A percentile compares a stretch with the other conserved stretches of the same genome.
Conservation (phyloP, 2,329 filamentous ascomycete species). For the Diaporthe destruens region DNA sequence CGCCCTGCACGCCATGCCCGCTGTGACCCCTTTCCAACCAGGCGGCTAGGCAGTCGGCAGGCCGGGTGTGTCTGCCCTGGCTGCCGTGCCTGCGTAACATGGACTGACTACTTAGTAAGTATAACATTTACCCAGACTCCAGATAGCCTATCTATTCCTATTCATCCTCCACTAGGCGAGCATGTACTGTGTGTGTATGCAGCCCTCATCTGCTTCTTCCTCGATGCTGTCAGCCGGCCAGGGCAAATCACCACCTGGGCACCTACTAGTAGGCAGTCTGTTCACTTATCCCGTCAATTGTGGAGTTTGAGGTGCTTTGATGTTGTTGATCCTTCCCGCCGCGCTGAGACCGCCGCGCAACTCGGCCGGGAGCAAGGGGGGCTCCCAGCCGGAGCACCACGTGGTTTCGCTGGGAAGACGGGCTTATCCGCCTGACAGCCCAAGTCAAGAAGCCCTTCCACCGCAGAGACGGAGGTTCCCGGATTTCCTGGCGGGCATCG, state of each 20-base stretch:
- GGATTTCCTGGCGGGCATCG: neutral
- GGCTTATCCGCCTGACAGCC: conserved; percentile 9
- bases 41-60: no score
- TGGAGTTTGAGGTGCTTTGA: neutral
- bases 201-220: neutral
- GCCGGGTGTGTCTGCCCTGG: no score
- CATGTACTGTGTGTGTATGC: no score
- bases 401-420: neutral
- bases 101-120: no score
- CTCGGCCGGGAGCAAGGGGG: conserved; percentile 9
- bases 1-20: neutral
- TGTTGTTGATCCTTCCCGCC: conserved; percentile 11
- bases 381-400: conserved; percentile 17
- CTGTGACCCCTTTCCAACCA: no score
- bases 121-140: neutral
- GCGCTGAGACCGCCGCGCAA: neutral
- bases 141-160: neutral
- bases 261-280: no score
- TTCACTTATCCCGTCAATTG: neutral
- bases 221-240: neutral
- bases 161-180: neutral
- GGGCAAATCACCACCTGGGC: no score
- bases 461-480: neutral
- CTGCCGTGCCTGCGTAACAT: no score
- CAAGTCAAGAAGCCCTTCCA: neutral